Percentiles rank a stretch among this genome's conserved stretches.
Evolutionary conservation across 2,329 filamentous ascomycete genomes (phyloP).

Genomic region (Colletotrichum viniferum): DNA sequence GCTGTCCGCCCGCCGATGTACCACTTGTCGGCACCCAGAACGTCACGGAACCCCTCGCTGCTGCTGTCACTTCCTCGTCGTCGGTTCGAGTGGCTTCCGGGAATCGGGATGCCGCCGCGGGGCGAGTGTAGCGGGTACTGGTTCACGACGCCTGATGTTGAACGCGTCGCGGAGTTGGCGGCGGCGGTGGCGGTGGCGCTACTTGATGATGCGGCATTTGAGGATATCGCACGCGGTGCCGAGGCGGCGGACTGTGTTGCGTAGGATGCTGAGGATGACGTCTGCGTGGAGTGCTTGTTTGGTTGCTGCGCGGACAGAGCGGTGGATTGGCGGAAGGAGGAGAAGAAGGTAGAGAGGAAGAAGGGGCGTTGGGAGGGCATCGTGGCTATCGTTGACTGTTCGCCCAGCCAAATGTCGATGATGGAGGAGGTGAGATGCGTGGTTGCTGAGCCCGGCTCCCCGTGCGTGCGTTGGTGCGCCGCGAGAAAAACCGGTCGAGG

Average conservation of each 20-base stretch:
- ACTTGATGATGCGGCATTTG: neutral
- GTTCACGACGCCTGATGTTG: conserved; percentile 27
- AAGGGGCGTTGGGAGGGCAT: conserved; percentile 61
- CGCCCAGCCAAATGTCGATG: neutral
- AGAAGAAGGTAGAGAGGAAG: conserved; percentile 62
- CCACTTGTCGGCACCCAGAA: conserved; percentile 76
- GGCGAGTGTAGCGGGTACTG: conserved; percentile 33
- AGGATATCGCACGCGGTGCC: conserved; percentile 17
- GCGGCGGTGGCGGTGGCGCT: neutral
- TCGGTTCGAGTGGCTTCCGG: conserved; percentile 35
- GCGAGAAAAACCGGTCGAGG: neutral
- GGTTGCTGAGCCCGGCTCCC: neutral
- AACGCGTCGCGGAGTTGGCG: conserved; percentile 19
- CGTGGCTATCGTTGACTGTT: conserved; percentile 6
- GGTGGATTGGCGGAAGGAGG: conserved; percentile 52
- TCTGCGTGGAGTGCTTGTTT: conserved; percentile 20
- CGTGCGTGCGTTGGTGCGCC: neutral
- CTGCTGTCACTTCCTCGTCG: conserved; percentile 77
- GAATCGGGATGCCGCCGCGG: conserved; percentile 42
- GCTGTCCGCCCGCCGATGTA: conserved; percentile 81
- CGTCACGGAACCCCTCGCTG: conserved; percentile 77
- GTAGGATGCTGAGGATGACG: conserved; percentile 8
- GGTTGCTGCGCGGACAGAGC: conserved; percentile 18
- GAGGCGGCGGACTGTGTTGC: conserved; percentile 17
- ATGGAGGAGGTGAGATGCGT: neutral